Percentiles rank a stretch among this genome's conserved stretches.
phyloP scores from a whole-genome alignment of 768 basidiomycete species.

The Mrakia gelida region DNA sequence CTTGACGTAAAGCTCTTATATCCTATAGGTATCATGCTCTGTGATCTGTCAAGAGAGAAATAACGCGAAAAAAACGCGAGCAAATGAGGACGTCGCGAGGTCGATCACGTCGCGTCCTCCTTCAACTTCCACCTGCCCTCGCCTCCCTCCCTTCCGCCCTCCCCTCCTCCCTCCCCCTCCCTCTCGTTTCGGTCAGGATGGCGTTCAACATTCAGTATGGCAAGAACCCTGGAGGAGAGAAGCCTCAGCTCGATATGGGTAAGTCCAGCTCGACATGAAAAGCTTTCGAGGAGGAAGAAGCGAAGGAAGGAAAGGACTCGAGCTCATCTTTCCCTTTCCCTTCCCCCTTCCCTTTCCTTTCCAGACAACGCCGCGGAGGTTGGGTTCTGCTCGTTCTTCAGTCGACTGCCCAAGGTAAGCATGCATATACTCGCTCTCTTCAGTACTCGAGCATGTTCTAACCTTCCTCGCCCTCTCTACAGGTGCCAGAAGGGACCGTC shows the following conservation, averaged over 20 bases:
- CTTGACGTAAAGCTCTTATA: too few species aligned
- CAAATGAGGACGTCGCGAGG: too few species aligned
- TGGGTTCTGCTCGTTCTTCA: constrained; percentile 61
- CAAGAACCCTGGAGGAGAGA: constrained; percentile 26
- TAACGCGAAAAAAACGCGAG: too few species aligned
- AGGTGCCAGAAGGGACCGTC: constrained; percentile 61
- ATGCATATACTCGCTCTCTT: background rate
- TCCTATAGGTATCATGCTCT: too few species aligned
- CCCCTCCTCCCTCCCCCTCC: background rate
- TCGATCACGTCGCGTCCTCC: background rate
- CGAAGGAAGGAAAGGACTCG: background rate
- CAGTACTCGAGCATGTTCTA: background rate
- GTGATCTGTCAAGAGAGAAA: too few species aligned
- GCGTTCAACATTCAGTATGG: constrained; percentile 27
- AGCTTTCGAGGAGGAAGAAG: background rate
- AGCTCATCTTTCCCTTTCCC: background rate
- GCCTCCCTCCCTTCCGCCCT: background rate
- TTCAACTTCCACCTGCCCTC: background rate
- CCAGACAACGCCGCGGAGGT: constrained; percentile 65
- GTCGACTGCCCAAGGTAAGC: constrained; percentile 45
- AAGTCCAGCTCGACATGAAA: background rate
- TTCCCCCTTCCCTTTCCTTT: background rate
- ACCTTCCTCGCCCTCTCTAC: background rate
- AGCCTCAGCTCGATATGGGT: constrained; percentile 32
- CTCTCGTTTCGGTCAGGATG: background rate